These are phyloP conservation scores for Torulaspora globosa DNA, from an alignment of 1,139 yeast species.

Conservation along the genomic window DNA sequence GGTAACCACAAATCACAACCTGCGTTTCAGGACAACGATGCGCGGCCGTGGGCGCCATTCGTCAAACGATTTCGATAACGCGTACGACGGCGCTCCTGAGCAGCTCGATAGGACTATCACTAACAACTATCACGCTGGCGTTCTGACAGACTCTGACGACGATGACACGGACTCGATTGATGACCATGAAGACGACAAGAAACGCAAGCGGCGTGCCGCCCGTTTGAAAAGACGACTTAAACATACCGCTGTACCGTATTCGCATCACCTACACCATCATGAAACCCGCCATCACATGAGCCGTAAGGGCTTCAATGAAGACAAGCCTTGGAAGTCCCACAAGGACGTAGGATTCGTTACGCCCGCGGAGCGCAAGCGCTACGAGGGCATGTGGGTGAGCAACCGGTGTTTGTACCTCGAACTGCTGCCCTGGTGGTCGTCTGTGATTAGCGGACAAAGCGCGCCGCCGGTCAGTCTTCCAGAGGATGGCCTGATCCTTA, in stretches of 20 bases:
- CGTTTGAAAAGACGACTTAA: slow-evolving; percentile 18
- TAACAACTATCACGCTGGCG: slow-evolving; percentile 3
- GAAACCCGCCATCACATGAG: slow-evolving; percentile 12
- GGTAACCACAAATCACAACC: slow-evolving; percentile 19
- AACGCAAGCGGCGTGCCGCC: slow-evolving; percentile 13
- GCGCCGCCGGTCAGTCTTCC: slow-evolving; percentile 27
- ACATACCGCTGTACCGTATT: slow-evolving; percentile 18
- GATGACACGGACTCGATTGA: slow-evolving; percentile 11
- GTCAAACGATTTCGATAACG: not conserved
- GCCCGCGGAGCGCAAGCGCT: slow-evolving; percentile 74
- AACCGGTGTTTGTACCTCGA: slow-evolving; percentile 65
- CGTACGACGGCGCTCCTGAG: not conserved
- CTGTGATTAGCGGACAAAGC: slow-evolving; percentile 27
- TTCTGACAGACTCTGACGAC: slow-evolving; percentile 14
- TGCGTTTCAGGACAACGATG: slow-evolving; percentile 27
- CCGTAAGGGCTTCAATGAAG: slow-evolving; percentile 62
- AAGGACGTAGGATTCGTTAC: slow-evolving; percentile 55
- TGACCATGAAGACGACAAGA: slow-evolving; percentile 15
- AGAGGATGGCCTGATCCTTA: slow-evolving; percentile 43
- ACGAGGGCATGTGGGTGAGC: slow-evolving; percentile 91
- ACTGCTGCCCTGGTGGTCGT: slow-evolving; percentile 35
- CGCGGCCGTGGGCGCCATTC: slow-evolving; percentile 17
- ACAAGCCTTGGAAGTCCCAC: slow-evolving; percentile 95
- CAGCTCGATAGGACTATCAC: not conserved
- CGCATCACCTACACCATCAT: slow-evolving; percentile 15